Percentiles rank a stretch among this genome's conserved stretches.
Evolutionary conservation across 768 basidiomycete species (phyloP).

Genomic region (Myochromella boudieri): DNA sequence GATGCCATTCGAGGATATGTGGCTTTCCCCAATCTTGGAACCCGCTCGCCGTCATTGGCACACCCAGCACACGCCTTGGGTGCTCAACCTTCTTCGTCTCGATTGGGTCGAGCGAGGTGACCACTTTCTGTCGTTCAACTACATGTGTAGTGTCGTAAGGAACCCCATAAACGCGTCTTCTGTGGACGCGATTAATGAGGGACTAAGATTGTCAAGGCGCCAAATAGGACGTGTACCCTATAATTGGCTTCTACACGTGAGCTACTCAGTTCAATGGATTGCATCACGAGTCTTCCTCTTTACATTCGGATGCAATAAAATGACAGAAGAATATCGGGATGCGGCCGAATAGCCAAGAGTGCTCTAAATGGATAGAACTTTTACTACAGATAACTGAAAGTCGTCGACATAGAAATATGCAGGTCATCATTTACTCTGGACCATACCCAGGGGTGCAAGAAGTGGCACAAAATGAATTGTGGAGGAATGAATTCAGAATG

Average conservation of each 20-base stretch:
- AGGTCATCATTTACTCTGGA: conserved; percentile 1
- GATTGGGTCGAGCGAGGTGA: neutral
- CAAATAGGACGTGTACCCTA: neutral
- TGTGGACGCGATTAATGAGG: conserved; percentile 7
- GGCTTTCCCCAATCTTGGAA: neutral
- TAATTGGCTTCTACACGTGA: conserved; percentile 6
- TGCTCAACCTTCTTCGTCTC: neutral
- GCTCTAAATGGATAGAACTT: neutral
- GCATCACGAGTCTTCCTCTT: conserved; percentile 9
- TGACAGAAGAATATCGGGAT: conserved; percentile 1
- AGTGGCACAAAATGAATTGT: too few species aligned
- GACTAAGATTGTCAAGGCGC: conserved; percentile 6
- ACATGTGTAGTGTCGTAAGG: conserved; percentile 14
- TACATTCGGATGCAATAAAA: conserved; percentile 10
- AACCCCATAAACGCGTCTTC: conserved; percentile 5
- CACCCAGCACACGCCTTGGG: neutral
- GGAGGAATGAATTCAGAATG: neutral
- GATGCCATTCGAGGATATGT: neutral
- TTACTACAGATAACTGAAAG: neutral
- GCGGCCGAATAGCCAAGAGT: conserved; percentile 4
- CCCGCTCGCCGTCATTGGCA: neutral
- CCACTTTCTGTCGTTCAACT: too few species aligned
- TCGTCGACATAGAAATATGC: neutral
- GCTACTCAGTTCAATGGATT: neutral
- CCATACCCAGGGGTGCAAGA: neutral